Evolutionary conservation across 1,139 yeast genomes (phyloP), one percentile per base, ranked within the genome.

Genomic region (Geotrichum macrosporum): DNA sequence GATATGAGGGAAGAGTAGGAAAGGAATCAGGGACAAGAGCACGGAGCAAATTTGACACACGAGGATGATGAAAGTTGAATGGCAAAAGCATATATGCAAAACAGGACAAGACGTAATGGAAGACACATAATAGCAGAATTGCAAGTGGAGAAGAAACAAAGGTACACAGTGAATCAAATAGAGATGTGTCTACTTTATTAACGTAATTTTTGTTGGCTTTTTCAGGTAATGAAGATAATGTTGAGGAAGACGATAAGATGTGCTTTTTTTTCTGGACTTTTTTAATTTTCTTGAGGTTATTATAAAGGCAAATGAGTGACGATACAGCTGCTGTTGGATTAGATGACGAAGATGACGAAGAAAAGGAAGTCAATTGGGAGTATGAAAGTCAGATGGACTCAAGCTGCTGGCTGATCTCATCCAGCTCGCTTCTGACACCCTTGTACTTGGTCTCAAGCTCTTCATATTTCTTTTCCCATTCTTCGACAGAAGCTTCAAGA

Each of bases 371-470:
- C 26, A 35, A 35, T 19, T 13, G 27, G 38, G 24, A 18, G 40
- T 13, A 18, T 24, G 18, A 37, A 34, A 31, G 38, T 46, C 44
- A 85, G 72, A 85, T 78, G 60, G 86, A 82, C 70, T 88, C 96
- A 71, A 88, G 81, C 73, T 88, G 95, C 68, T 84, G 87, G 68
- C 86, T 81, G 73, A 92, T 88, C 73, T 89, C 96, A 57, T 84
- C 94, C 73, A 92, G 78, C 72, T 92, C 97, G 56, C 86, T 78
- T 77, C 85, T 84, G 59, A 95, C 89, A 58, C 80, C 74, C 62
- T 75, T 74, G 78, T 87, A 81, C 71, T 89, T 83, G 65, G 77
- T 81, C 58, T 84, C 74, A 69, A 92, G 74, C 64, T 87, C 96
- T 73, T 92, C 97, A 65, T 75, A 84, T 74, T 87, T 88, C 75